Evolutionary conservation across 1,139 yeast species (phyloP), one percentile per base, ranked within the genome.

Genomic region (Lodderomyces margitis): DNA sequence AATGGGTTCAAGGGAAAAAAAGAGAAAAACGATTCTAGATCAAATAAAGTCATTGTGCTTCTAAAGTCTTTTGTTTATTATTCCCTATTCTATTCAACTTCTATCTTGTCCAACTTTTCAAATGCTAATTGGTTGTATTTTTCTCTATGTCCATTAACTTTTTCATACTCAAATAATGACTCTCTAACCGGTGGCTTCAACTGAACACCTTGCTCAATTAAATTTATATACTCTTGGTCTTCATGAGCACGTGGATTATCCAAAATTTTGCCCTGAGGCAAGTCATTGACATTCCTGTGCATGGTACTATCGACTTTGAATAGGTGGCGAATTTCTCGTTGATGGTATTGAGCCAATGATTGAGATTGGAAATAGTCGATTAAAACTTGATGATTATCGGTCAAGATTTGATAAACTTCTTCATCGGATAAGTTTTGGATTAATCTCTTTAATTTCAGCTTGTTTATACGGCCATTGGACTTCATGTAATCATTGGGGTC

Each of bases 101-200:
- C 35, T n/a, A 46, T 38, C 21, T 28, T 21, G 35, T 44, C 41
- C 40, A 44, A 38, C 19, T 30, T 36, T 32, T 19, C 10, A 25
- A n/a, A 33, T 15, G 41, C 33, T 21, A n/a, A 30, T 12, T 30
- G 24, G 19, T 44, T 32, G 36, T 37, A 44, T 19, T 37, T 34
- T 4, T 37, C 34, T 11, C 40, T 28, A 1, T 41, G 36, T 14
- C 39, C 36, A 21, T 40, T 37, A 12, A 45, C 34, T 21, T 33
- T 31, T 42, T 59, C 66, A 38, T 48, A 62, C 37, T 63, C 66
- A 45, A 55, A 64, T 28, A 62, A 52, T 3, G 63, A 52, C 43
- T 58, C 60, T 42, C 64, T 56, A 20, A 62, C 51, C 4, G 68
- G 68, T 33, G 47, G 47, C 21, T 57, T 51, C 57, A 63, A 55